These are phyloP conservation scores for Lyophyllum semitale DNA, from an alignment of 768 basidiomycete genomes.

Conservation along the genomic window DNA sequence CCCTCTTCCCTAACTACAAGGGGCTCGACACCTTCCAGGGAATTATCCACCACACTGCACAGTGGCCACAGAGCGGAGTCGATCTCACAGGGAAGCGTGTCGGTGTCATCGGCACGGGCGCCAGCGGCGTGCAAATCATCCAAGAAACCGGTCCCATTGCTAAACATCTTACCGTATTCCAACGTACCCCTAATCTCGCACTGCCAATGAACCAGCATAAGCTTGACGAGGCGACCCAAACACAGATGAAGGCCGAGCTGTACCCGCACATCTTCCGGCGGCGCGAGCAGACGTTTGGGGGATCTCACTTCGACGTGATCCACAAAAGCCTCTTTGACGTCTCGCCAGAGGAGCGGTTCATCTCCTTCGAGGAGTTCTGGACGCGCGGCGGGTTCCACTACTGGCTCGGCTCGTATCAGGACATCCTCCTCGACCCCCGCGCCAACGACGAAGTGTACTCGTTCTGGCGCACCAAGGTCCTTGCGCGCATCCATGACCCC, in stretches of 20 bases:
- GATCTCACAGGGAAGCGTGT: conserved; percentile 24
- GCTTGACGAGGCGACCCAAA: conserved; percentile 10
- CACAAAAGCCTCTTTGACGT: conserved; percentile 12
- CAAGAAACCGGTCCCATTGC: conserved; percentile 22
- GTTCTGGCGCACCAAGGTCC: conserved; percentile 26
- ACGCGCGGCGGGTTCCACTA: conserved; percentile 21
- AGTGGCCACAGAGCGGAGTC: conserved; percentile 22
- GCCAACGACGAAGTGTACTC: conserved; percentile 22
- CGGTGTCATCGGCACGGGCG: conserved; percentile 27
- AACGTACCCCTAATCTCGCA: conserved; percentile 26
- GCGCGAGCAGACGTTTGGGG: conserved; percentile 20
- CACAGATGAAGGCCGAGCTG: conserved; percentile 18
- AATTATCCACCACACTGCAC: conserved; percentile 20
- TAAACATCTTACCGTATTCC: conserved; percentile 26
- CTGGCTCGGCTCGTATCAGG: conserved; percentile 16
- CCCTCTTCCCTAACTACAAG: conserved; percentile 19
- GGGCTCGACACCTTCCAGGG: conserved; percentile 26
- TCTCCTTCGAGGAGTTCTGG: conserved; percentile 22
- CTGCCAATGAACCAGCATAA: conserved; percentile 21
- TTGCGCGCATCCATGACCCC: conserved; percentile 17
- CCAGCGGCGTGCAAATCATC: conserved; percentile 26
- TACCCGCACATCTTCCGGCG: conserved; percentile 21
- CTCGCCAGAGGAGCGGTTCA: conserved; percentile 21
- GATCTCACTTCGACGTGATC: conserved; percentile 13
- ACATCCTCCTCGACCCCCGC: conserved; percentile 14